Conservation (phyloP, 768 basidiomycete species). For the Boletus sp. region DNA sequence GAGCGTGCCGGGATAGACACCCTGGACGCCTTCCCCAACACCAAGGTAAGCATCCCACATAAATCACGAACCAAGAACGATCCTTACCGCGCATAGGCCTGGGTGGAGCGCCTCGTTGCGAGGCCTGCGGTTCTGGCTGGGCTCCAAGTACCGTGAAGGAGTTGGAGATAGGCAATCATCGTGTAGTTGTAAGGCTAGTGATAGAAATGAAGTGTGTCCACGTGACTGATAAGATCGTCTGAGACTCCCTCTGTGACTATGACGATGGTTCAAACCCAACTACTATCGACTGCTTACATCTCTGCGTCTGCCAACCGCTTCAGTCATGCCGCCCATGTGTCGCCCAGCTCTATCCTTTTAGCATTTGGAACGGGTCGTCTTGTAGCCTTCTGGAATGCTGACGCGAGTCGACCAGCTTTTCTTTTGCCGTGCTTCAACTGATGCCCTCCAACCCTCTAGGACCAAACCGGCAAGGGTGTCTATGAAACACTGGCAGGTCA, state of each 20-base stretch:
- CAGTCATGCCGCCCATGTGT: conserved; percentile 37
- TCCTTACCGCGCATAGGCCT: conserved; percentile 17
- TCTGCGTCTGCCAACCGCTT: conserved; percentile 48
- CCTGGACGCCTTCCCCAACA: conserved; percentile 60
- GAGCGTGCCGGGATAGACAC: conserved; percentile 47
- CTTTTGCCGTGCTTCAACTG: not conserved
- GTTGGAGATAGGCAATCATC: not conserved
- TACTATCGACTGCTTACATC: conserved; percentile 37
- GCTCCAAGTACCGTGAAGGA: conserved; percentile 14
- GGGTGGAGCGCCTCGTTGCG: conserved; percentile 27
- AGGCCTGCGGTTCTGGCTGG: conserved; percentile 26
- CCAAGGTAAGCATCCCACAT: conserved; percentile 42
- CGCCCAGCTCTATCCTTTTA: conserved; percentile 35
- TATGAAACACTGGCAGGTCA: conserved; percentile 74
- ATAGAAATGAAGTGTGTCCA: conserved; percentile 3
- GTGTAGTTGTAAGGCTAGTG: not conserved
- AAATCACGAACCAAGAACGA: not conserved
- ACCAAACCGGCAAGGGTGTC: conserved; percentile 50
- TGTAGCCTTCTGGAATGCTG: conserved; percentile 57
- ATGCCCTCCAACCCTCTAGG: conserved; percentile 34
- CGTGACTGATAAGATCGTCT: conserved; percentile 18
- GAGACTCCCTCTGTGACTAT: not conserved
- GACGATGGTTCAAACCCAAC: conserved; percentile 9
- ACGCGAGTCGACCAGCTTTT: conserved; percentile 34
- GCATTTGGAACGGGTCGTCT: conserved; percentile 56